Evolutionary conservation across 2,329 filamentous ascomycete genomes (phyloP).

Genomic region (Ophioceras dolichostomum): DNA sequence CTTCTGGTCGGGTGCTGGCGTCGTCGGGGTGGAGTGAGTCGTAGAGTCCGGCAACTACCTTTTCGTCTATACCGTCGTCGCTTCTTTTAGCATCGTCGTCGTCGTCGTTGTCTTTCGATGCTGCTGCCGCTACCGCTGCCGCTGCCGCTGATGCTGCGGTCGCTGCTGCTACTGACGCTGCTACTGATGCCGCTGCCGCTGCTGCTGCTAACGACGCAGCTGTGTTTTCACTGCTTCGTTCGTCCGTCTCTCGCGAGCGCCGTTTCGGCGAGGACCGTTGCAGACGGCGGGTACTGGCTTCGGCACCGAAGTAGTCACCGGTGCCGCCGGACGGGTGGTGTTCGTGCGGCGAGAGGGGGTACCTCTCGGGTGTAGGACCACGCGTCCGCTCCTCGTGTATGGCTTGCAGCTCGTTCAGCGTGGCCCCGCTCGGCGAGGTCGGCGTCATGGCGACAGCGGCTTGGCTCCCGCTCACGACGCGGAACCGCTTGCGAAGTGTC

Average conservation of each 20-base stretch:
- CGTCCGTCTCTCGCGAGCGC: no score
- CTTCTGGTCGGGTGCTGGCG: no score
- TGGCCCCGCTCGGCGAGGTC: no score
- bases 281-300: conserved; percentile 14
- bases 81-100: no score
- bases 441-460: conserved; percentile 24
- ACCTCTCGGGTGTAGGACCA: conserved; percentile 23
- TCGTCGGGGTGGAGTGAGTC: no score
- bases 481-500: conserved; percentile 55
- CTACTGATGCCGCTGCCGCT: neutral
- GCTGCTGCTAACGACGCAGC: neutral
- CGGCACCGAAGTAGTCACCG: conserved; percentile 30
- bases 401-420: no score
- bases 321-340: conserved; percentile 14
- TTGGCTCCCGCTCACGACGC: conserved; percentile 50
- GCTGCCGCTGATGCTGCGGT: neutral
- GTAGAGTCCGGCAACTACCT: no score
- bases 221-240: no score
- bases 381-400: no score
- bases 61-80: no score
- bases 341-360: conserved; percentile 17
- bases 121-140: neutral
- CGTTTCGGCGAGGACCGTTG: conserved; percentile 10
- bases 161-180: neutral
- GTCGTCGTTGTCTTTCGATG: no score